phyloP scores from a whole-genome alignment of 176 grass and related monocot species.

The Juncus inflexus region DNA sequence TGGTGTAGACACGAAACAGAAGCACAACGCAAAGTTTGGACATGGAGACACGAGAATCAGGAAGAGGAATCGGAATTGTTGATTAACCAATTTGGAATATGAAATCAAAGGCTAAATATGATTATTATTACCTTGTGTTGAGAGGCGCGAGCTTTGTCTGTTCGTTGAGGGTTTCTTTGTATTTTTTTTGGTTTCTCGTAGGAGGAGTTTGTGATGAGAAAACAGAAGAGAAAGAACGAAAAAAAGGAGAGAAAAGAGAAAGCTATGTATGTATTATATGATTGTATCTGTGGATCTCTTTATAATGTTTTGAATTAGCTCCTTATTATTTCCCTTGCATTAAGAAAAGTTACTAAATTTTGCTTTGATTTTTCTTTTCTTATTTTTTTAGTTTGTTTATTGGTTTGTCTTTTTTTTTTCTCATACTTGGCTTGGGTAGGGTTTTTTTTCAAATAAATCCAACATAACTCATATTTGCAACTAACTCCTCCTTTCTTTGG shows the following conservation, averaged over 20 bases:
- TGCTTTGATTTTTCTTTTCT: too few species aligned
- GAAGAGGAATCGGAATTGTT: conserved; percentile 11
- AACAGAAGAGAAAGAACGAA: conserved; percentile 13
- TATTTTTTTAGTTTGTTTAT: too few species aligned
- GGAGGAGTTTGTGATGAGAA: conserved; percentile 19
- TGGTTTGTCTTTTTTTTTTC: too few species aligned
- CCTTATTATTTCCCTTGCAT: neutral
- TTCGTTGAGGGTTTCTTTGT: neutral
- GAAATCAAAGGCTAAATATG: neutral
- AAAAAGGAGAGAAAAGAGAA: neutral
- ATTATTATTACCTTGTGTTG: conserved; percentile 24
- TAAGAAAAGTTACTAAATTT: too few species aligned
- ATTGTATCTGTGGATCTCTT: conserved; percentile 20
- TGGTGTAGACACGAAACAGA: too few species aligned
- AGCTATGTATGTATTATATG: conserved; percentile 11
- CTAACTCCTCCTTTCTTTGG: too few species aligned
- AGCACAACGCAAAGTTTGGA: too few species aligned
- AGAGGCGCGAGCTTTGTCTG: conserved; percentile 3
- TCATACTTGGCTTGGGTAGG: too few species aligned
- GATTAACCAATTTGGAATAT: conserved; percentile 8
- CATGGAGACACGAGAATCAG: neutral
- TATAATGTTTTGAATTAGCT: conserved; percentile 23
- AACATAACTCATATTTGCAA: too few species aligned
- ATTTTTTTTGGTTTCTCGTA: neutral
- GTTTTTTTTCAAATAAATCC: too few species aligned